These are phyloP conservation scores for Suillus subluteus DNA, from an alignment of 768 basidiomycete genomes.

Conservation along the genomic window DNA sequence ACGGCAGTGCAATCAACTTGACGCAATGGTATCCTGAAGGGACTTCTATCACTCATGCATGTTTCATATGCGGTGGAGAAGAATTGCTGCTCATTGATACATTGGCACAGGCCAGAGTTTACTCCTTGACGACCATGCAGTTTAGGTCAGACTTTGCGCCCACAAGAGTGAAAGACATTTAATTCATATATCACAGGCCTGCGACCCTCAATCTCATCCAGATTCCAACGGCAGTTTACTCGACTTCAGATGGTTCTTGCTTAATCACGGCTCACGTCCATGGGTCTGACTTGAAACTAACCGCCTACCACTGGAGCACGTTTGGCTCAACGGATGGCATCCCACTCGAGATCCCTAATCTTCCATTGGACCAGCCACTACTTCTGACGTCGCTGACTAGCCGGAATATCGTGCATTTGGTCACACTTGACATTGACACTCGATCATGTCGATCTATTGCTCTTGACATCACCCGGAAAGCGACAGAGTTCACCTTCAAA, in stretches of 20 bases:
- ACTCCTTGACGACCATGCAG: constrained; percentile 54
- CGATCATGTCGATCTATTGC: constrained; percentile 44
- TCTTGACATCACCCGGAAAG: constrained; percentile 56
- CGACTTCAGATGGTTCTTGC: constrained; percentile 61
- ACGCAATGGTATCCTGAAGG: constrained; percentile 43
- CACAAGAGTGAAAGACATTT: neutral
- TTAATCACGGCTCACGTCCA: constrained; percentile 40
- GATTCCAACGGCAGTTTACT: constrained; percentile 39
- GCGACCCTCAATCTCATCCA: constrained; percentile 44
- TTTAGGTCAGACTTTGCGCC: constrained; percentile 46
- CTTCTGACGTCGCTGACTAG: constrained; percentile 49
- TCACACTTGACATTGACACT: constrained; percentile 40
- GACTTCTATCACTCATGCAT: constrained; percentile 36
- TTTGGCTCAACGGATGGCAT: constrained; percentile 57
- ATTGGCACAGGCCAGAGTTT: constrained; percentile 46
- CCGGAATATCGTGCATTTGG: constrained; percentile 45
- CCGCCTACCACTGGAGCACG: constrained; percentile 57
- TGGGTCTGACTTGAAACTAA: constrained; percentile 27
- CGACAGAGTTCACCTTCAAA: constrained; percentile 59
- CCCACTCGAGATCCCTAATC: constrained; percentile 34
- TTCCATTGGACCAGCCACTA: constrained; percentile 25
- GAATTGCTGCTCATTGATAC: constrained; percentile 57
- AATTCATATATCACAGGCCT: constrained; percentile 37
- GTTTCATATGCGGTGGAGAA: constrained; percentile 53
- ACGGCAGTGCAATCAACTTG: constrained; percentile 46